A percentile compares a stretch with the other conserved stretches of the same genome.
Evolutionary conservation across 2,329 filamentous ascomycete species (phyloP).

Genomic region (Aspergillus thermomutatus): DNA sequence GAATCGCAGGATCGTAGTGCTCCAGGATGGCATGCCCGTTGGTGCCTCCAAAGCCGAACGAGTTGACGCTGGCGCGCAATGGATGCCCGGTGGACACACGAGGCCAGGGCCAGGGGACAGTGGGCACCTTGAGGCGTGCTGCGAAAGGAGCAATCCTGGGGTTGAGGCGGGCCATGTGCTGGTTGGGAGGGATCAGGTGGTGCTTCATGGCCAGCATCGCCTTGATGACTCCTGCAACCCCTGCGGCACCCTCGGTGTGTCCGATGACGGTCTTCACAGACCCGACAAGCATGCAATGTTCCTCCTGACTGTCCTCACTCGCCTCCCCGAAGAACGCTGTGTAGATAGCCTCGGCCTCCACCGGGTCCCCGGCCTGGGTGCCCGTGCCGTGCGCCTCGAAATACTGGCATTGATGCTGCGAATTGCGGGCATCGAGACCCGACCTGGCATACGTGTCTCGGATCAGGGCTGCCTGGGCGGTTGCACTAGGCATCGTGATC

Average conservation of each 20-base stretch:
- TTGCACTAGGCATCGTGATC: not conserved
- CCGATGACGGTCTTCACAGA: slow-evolving; percentile 18
- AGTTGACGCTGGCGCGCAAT: slow-evolving; percentile 23
- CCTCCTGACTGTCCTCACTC: slow-evolving; percentile 5
- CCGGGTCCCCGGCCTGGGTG: slow-evolving; percentile 7
- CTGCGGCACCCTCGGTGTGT: slow-evolving; percentile 14
- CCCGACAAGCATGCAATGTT: slow-evolving; percentile 1
- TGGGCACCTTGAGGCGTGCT: not conserved
- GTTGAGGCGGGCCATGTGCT: slow-evolving; percentile 20
- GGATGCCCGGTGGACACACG: slow-evolving; percentile 1
- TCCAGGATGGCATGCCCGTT: slow-evolving; percentile 10
- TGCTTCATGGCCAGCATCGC: slow-evolving; percentile 12
- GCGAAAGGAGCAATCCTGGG: slow-evolving; percentile 15
- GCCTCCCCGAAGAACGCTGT: slow-evolving; percentile 1
- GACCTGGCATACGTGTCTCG: slow-evolving; percentile 1
- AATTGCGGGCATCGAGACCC: not conserved
- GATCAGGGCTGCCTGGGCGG: slow-evolving; percentile 6
- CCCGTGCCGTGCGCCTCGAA: slow-evolving; percentile 11
- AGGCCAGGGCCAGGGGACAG: slow-evolving; percentile 15
- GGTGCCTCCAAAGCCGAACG: slow-evolving; percentile 22
- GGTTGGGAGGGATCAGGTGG: slow-evolving; percentile 11
- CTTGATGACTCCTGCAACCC: slow-evolving; percentile 16
- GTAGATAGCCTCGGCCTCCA: slow-evolving; percentile 8
- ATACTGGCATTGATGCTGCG: not conserved
- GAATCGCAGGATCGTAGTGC: not conserved